phyloP scores from a whole-genome alignment of 2,329 filamentous ascomycete species.

The Leptosphaerulina australis region DNA sequence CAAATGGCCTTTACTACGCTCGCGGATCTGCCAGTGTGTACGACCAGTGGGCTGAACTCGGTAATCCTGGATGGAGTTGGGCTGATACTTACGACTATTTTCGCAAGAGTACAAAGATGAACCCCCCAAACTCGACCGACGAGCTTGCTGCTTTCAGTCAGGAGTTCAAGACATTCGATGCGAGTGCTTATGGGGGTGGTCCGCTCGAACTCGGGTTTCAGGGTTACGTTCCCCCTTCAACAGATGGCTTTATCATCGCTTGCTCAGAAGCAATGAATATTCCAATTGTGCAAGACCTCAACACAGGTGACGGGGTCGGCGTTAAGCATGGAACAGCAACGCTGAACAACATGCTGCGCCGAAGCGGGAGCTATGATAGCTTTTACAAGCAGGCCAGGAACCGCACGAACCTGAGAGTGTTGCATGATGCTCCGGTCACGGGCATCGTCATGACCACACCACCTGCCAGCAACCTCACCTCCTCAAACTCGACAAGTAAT shows the following conservation, averaged over 20 bases:
- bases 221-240: conserved; percentile 38
- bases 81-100: conserved; percentile 30
- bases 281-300: conserved; percentile 44
- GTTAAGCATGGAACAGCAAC: conserved; percentile 43
- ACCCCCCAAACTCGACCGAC: conserved; percentile 29
- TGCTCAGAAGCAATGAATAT: conserved; percentile 36
- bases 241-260: conserved; percentile 37
- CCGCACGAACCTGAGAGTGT: conserved; percentile 37
- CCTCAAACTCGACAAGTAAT: conserved; percentile 8
- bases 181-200: conserved; percentile 34
- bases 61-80: conserved; percentile 63
- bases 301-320: conserved; percentile 37
- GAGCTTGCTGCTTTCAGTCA: conserved; percentile 35
- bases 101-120: conserved; percentile 38
- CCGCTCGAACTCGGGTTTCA: conserved; percentile 40
- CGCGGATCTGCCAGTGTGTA: conserved; percentile 43
- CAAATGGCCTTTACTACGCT: conserved; percentile 46
- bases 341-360: conserved; percentile 25
- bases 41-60: conserved; percentile 63
- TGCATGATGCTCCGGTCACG: conserved; percentile 37
- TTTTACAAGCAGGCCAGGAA: conserved; percentile 39
- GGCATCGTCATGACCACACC: conserved; percentile 29
- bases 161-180: conserved; percentile 38
- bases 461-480: neutral
- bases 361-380: conserved; percentile 41